Percentiles rank a stretch among this genome's conserved stretches.
These are phyloP conservation scores for Tolypocladium sp. DNA, from an alignment of 2,329 filamentous ascomycete species.

Conservation along the genomic window DNA sequence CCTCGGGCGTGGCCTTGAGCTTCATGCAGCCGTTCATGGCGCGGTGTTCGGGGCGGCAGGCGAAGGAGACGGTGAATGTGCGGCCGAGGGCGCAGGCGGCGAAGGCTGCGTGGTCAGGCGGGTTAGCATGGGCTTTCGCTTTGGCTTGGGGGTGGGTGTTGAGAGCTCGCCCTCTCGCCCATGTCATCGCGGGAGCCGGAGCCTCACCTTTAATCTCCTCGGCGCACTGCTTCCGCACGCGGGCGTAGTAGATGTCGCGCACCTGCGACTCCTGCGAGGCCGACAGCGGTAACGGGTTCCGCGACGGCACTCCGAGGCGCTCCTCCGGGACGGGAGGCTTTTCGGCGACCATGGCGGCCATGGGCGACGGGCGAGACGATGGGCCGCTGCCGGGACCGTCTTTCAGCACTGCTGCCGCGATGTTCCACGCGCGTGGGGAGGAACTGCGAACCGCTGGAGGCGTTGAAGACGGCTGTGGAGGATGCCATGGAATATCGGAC, in stretches of 20 bases:
- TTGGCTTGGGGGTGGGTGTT: background rate
- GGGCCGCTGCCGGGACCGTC: background rate
- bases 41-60: constrained; percentile 69
- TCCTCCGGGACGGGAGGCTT: constrained; percentile 23
- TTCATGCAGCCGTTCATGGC: constrained; percentile 95
- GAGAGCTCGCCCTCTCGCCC: background rate
- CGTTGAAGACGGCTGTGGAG: background rate
- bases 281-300: constrained; percentile 76
- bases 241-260: constrained; percentile 69
- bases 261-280: constrained; percentile 76
- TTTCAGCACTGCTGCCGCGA: background rate
- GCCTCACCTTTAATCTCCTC: constrained; percentile 64
- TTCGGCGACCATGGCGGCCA: constrained; percentile 24
- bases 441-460: background rate
- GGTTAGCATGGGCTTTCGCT: background rate
- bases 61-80: constrained; percentile 81
- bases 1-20: constrained; percentile 69
- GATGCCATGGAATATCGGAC: background rate
- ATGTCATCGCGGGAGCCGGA: background rate
- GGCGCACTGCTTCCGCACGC: constrained; percentile 67
- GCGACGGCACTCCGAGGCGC: constrained; percentile 43
- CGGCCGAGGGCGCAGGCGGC: constrained; percentile 80
- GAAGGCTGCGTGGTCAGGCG: constrained; percentile 54
- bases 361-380: constrained; percentile 4
- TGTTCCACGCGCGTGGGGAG: background rate